phyloP scores from a whole-genome alignment of 139 green algal genomes.

The Chlamydomonas eustigma region DNA sequence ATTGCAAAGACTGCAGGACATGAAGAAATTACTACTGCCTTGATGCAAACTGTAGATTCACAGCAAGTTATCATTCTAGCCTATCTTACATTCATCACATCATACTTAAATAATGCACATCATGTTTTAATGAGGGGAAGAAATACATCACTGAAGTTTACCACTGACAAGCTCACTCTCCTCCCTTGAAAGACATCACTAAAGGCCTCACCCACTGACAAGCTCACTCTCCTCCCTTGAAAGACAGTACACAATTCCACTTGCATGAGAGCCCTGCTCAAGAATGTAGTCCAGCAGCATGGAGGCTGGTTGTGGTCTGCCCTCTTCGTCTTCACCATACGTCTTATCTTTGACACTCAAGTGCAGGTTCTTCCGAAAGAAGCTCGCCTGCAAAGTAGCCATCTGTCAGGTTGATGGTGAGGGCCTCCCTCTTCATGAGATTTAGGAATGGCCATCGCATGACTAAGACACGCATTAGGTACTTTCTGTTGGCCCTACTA shows the following conservation, averaged over 20 bases:
- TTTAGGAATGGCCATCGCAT: too few relatives aligned
- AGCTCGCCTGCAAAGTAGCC: slow-evolving; percentile 67
- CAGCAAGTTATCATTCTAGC: too few relatives aligned
- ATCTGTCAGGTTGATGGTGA: too few relatives aligned
- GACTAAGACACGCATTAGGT: too few relatives aligned
- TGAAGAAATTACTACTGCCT: too few relatives aligned
- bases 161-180: too few relatives aligned
- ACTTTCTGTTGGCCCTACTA: too few relatives aligned
- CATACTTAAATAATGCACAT: slow-evolving; percentile 52
- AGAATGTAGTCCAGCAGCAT: slow-evolving; percentile 22
- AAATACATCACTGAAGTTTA: too few relatives aligned
- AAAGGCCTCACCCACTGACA: slow-evolving; percentile 44
- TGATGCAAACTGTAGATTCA: too few relatives aligned
- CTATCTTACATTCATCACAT: slow-evolving; percentile 90
- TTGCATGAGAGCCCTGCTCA: slow-evolving; percentile 22
- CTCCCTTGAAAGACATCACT: not conserved
- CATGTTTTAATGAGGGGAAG: too few relatives aligned
- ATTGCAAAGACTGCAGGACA: too few relatives aligned
- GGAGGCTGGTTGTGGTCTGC: slow-evolving; percentile 8
- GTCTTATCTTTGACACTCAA: slow-evolving; percentile 65
- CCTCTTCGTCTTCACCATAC: slow-evolving; percentile 31
- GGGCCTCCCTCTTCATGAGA: too few relatives aligned
- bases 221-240: slow-evolving; percentile 77
- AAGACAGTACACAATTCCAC: slow-evolving; percentile 93
- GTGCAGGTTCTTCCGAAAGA: slow-evolving; percentile 78